Conservation (phyloP, 148 eudicot genomes). For the Rhododendron mucronatum region DNA sequence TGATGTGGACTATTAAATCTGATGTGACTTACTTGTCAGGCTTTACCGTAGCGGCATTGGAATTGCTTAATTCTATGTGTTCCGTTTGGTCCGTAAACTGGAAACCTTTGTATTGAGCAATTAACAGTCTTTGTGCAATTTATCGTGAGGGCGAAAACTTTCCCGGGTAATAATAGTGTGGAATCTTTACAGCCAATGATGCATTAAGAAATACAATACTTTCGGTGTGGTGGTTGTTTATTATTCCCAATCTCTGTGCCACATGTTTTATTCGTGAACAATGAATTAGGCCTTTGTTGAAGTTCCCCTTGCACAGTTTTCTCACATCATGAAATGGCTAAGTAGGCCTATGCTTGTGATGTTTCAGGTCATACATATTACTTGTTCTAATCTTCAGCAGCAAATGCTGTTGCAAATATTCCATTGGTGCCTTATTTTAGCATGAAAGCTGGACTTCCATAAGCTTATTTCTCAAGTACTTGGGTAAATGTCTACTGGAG, state of each 20-base stretch:
- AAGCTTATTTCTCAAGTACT: constrained; percentile 15
- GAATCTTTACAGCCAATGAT: neutral
- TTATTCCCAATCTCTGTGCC: neutral
- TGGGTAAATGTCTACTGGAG: constrained; percentile 60
- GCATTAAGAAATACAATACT: neutral
- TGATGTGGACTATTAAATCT: neutral
- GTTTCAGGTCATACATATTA: neutral
- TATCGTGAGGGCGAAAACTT: neutral
- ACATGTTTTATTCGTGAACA: neutral
- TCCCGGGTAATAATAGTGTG: neutral
- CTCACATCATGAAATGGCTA: neutral
- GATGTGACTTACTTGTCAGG: neutral
- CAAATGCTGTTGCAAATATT: neutral
- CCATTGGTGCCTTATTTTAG: neutral
- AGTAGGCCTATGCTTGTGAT: neutral
- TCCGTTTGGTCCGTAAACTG: neutral
- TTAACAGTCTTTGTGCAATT: neutral
- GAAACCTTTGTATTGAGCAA: neutral
- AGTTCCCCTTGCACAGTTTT: neutral
- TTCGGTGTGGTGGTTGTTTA: neutral
- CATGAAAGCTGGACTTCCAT: neutral
- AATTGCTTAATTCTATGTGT: neutral
- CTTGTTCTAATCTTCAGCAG: neutral
- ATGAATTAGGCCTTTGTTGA: neutral
- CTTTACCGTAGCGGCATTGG: neutral